Base-by-base conservation (phyloP, 257 asterid genomes). In the Petunia secreta region DNA sequence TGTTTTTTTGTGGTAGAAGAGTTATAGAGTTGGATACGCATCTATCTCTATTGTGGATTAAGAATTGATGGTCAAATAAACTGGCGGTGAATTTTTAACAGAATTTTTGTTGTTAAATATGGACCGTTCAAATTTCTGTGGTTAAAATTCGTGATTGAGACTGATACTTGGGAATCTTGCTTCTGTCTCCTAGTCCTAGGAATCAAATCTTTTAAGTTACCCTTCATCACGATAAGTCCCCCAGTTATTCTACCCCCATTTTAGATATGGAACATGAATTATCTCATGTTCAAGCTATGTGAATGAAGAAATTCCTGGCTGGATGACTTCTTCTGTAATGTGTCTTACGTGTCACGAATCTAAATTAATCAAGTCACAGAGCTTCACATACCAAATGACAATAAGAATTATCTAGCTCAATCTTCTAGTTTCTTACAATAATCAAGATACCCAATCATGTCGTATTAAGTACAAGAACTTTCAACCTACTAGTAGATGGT, bases 21-120 rank as follows among this genome's bases (percentile, higher is more conserved):
- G 39, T 60, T 60, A 25, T 7, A 36, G 43, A 34, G 68, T 63
- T 63, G 15, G 75, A 67, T 67, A 43, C 77, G 39, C 75, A 10
- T 71, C 8, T 71, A 10, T 71, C 8, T 71, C 6, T 34, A 11
- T 25, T 25, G 5, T 2, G 59, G 77, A 25, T 69, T 69, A 4
- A 25, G 77, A 44, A 16, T 16, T 46, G 57, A 69, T 46, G 76
- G 76, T 69, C 59, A 46, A 69, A 46, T 71, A 46, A 69, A 46
- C 48, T 71, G 77, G 60, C 34, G 44, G 77, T 71, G 60, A 5
- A 1, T 48, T 34, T 16, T 46, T 48, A 1, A 46, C 34, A 5
- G 60, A 5, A 1, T 48, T 34, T 16, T 46, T 48, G 3, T 71
- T 48, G 11, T 34, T 71, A 11, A 71, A 71, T 71, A 59, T 1